Base-by-base conservation (phyloP, 768 basidiomycete genomes). In the Tephrocybe sp. region DNA sequence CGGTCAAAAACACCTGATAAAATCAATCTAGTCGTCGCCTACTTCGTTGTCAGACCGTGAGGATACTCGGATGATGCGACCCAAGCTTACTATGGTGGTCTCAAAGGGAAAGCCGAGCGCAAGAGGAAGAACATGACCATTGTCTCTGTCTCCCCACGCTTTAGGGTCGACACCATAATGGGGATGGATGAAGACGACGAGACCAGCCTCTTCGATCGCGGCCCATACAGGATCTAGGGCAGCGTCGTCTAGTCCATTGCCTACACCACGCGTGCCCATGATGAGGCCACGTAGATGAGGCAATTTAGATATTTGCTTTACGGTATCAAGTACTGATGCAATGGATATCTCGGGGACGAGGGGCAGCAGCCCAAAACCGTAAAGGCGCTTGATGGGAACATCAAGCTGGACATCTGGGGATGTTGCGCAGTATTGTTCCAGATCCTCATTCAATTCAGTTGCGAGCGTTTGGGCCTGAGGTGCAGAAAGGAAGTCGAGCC, bases 91-190 rank as follows among this genome's bases (percentile, higher is more conserved):
- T 30, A 83, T 84, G 4, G 92, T 92, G 14, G 92, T 94, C 70
- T 94, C 92, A 60, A 94, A 87, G 2, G 92, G 92, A 68, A 95
- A 94, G 1, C 92, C 92, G 13, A 92, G 75, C 0, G 90, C 89
- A 45, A 94, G 78, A 2, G 91, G 87, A 23, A 95, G 79, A 34
- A 92, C 92, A 56, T 94, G 92, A 0, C 92, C 92, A 57, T 94
- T 93, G 36, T 84, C 78, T 53, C 74, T 80, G 49, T 83, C 77
- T 1, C 91, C 91, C 78, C 88, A 94, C 3, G 80, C 82, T 39
- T 77, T 77, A n/a, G 69, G 68, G 58, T 85, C 85, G 19, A 94
- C 79, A 10, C 89, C 89, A 62, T 93, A 93, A 64, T 94, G 92
- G 7, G 90, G 91, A 59, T 92, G 91, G 26, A 94, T 65, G 71